phyloP scores from a whole-genome alignment of 108 stramenopile species.

The Nitzschia palea region DNA sequence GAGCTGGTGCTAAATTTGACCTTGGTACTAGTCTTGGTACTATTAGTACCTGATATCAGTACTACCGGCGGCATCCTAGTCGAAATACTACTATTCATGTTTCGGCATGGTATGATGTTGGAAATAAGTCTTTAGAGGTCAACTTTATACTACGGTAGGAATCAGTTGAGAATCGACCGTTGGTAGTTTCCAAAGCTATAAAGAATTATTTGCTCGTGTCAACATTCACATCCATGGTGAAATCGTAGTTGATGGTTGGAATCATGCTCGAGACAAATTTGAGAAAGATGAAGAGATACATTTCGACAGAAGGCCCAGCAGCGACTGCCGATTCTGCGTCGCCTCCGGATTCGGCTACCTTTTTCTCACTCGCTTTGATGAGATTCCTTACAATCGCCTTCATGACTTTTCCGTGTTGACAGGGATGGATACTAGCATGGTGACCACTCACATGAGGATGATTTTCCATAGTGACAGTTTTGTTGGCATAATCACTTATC shows the following conservation, averaged over 20 bases:
- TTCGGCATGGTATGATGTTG: no score
- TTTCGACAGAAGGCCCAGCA: slow-evolving; percentile 81
- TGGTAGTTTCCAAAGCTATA: no score
- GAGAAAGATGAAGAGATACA: slow-evolving; percentile 98
- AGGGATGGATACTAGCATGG: slow-evolving; percentile 97
- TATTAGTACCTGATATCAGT: no score
- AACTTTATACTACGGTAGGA: no score
- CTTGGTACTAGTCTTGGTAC: no score
- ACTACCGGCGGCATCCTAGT: no score
- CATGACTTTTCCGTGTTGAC: slow-evolving; percentile 99
- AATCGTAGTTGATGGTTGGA: slow-evolving; percentile 99
- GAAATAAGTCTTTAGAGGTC: no score
- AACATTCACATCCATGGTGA: slow-evolving; percentile 94
- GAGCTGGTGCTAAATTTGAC: no score
- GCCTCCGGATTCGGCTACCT: slow-evolving; percentile 11
- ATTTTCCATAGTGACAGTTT: slow-evolving; percentile 97
- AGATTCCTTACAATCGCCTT: slow-evolving; percentile 93
- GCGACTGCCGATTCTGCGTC: not conserved
- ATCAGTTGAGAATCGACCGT: no score
- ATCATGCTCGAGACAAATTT: slow-evolving; percentile 98
- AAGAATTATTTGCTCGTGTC: slow-evolving; percentile 68
- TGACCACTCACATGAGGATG: slow-evolving; percentile 93
- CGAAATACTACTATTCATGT: no score
- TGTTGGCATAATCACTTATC: slow-evolving; percentile 96
- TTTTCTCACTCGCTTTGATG: slow-evolving; percentile 18